Evolutionary conservation across 2,329 filamentous ascomycete species (phyloP).

Genomic region (Exutisphaerella laricina): DNA sequence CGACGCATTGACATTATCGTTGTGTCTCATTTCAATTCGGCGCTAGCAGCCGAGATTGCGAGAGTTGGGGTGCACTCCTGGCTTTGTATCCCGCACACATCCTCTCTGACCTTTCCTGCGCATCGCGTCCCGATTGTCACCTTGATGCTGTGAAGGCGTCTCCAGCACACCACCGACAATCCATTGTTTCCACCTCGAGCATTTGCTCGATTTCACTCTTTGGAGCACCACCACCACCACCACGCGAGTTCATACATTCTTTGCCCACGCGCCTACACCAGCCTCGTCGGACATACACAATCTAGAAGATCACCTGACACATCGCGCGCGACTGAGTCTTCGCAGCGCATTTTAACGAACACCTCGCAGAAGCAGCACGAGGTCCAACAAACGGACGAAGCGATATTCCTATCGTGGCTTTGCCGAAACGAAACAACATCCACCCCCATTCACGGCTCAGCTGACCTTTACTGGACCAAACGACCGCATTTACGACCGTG

Average conservation of each 20-base stretch:
- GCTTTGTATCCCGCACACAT: not conserved
- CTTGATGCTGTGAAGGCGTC: constrained; percentile 5
- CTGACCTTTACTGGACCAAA: constrained; percentile 13
- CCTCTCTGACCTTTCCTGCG: not conserved
- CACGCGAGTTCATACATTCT: constrained; percentile 8
- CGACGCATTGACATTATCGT: too few relatives aligned
- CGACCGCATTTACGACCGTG: too few relatives aligned
- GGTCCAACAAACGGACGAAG: not conserved
- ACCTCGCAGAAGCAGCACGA: constrained; percentile 1
- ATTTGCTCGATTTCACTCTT: constrained; percentile 11
- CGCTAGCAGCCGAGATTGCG: not conserved
- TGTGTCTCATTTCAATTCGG: not conserved
- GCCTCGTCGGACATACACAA: constrained; percentile 4
- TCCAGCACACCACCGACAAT: not conserved
- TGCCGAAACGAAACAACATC: constrained; percentile 16
- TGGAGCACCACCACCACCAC: constrained; percentile 6
- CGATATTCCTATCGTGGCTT: constrained; percentile 23
- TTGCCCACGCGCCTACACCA: constrained; percentile 6
- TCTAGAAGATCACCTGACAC: not conserved
- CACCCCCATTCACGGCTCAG: constrained; percentile 11
- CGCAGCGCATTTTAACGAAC: constrained; percentile 1
- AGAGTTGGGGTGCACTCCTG: not conserved
- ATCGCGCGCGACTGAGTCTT: constrained; percentile 4
- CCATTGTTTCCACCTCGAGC: constrained; percentile 9
- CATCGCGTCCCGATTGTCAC: not conserved